phyloP scores from a whole-genome alignment of 352 stramenopile genomes.

The Globisporangium iwayamae region DNA sequence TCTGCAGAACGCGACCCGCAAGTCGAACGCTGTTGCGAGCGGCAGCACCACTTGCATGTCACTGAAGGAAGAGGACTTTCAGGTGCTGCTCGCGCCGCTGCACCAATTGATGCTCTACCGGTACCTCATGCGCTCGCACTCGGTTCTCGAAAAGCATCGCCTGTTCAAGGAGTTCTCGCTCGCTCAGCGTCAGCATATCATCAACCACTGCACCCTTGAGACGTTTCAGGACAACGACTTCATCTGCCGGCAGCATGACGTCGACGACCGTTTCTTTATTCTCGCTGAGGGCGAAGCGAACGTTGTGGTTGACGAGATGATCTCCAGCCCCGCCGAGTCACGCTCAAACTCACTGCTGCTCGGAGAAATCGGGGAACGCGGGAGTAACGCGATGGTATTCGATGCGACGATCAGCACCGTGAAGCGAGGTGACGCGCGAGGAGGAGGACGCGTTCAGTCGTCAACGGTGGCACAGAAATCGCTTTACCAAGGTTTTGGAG shows the following conservation, averaged over 20 bases:
- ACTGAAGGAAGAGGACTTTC: constrained; percentile 36
- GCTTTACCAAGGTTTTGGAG: constrained; percentile 67
- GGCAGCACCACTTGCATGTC: constrained; percentile 49
- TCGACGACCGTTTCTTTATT: constrained; percentile 66
- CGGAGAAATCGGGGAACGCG: neutral
- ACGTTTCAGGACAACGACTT: constrained; percentile 37
- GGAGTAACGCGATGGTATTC: constrained; percentile 1
- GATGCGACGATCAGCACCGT: neutral
- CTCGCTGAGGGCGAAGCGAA: constrained; percentile 57
- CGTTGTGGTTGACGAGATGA: constrained; percentile 43
- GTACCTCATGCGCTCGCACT: constrained; percentile 44
- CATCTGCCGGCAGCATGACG: constrained; percentile 57
- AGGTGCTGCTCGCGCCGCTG: constrained; percentile 39
- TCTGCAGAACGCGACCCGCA: constrained; percentile 26
- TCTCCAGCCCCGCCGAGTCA: neutral
- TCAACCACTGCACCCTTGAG: constrained; percentile 48
- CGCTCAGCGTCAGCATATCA: constrained; percentile 35
- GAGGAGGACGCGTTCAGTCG: constrained; percentile 13
- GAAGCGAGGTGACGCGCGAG: constrained; percentile 6
- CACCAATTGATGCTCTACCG: constrained; percentile 60
- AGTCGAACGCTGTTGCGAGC: constrained; percentile 52
- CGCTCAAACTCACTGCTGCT: constrained; percentile 3
- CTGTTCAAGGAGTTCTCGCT: constrained; percentile 54
- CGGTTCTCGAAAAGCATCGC: constrained; percentile 57
- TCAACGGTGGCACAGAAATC: constrained; percentile 52